Percentiles rank a stretch among this genome's conserved stretches.
phyloP scores from a whole-genome alignment of 2,329 filamentous ascomycete genomes.

The Fusarium acutatum region DNA sequence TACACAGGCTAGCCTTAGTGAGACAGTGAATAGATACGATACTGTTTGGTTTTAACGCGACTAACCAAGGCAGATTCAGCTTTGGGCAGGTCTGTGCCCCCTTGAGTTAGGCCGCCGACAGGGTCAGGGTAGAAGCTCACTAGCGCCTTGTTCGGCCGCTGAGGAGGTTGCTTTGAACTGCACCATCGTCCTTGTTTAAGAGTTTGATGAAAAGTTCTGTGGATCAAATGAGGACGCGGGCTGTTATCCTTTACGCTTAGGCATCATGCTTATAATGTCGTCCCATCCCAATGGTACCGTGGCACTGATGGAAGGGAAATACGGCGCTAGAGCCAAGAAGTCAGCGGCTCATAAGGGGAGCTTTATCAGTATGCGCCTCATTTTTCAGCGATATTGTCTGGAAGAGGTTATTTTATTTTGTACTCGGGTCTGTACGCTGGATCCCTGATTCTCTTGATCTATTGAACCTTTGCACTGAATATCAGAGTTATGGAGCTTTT shows the following conservation, averaged over 20 bases:
- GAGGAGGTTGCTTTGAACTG: neutral
- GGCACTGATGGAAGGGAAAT: neutral
- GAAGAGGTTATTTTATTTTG: neutral
- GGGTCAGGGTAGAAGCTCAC: neutral
- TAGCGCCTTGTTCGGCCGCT: neutral
- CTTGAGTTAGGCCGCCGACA: neutral
- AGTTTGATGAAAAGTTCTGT: no score
- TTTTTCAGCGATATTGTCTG: neutral
- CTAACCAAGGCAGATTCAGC: no score
- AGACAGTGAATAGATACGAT: no score
- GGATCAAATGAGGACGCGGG: fast-evolving
- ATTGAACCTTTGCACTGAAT: neutral
- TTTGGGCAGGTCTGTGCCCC: no score
- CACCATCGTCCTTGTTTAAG: neutral
- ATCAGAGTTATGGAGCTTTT: neutral
- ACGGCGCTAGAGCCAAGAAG: no score
- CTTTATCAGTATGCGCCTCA: neutral
- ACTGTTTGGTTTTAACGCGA: no score
- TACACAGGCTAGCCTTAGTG: no score
- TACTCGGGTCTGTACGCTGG: neutral
- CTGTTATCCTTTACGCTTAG: neutral
- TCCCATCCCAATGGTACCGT: neutral
- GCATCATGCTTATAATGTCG: neutral
- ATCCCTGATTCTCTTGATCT: neutral
- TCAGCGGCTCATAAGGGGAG: neutral